Base-by-base conservation (phyloP, 2,329 filamentous ascomycete species). In the Tolypocladium paradoxum region DNA sequence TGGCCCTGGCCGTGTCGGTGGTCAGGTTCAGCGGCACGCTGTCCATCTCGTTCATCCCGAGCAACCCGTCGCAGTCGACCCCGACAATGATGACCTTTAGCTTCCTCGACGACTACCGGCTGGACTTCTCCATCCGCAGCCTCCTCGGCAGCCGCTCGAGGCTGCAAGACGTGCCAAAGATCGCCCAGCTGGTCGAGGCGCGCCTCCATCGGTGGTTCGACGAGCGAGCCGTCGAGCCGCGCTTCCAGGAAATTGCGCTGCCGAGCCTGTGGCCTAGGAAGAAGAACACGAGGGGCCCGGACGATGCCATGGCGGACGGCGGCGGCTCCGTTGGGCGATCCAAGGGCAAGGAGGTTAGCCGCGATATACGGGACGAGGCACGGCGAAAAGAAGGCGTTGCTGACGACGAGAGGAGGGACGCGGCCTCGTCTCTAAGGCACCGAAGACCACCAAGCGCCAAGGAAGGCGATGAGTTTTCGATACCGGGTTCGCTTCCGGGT, bases 1-100 rank as follows among this genome's bases (percentile, higher is more conserved):
- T 99, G 20, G 93, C 92, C 0, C 75, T 99, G 35, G 86, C 91
- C 0, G 91, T 99, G 14, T 93, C 87, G 18, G 88, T 99, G 18
- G 89, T 96, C 18, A 81, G 93, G 16, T 99, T 99, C 69, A 96
- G 90, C 48, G 93, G 93, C 43, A 99, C 93, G 0, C 73, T 99
- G 20, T 95, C 89, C 46, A 87, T 97, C 46, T 95, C 90, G 1
- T 95, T 97, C 65, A 89, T 95, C 55, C 93, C 93, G 0, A 81
- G 82, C 61, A 85, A 83, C 61, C 78, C 82, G 0, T 78, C 79
- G 14, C 80, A 84, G 60, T 78, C 82, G 27, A 87, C 83, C 3
- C 87, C 87, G 4, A 96, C 93, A 3, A 95, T 90, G 65, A 86
- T 99, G 68, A 89, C 89, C 0, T 97, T 99, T 69, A 95, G 90